phyloP scores from a whole-genome alignment of 2,329 filamentous ascomycete species.

The Ophiocordyceps camponoti-rufipedis region DNA sequence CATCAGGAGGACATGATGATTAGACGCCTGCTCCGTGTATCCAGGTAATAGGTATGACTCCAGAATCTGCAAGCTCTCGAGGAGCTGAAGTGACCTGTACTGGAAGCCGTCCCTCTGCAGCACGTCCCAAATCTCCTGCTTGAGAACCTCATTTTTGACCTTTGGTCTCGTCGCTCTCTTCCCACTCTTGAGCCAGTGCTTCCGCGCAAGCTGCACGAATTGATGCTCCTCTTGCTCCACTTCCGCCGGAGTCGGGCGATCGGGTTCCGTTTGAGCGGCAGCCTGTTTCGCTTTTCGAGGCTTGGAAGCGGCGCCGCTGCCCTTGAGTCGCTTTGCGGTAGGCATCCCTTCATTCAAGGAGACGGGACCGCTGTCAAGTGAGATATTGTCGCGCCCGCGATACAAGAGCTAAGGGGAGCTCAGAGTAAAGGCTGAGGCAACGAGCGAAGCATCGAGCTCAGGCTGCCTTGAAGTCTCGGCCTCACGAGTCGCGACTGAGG shows the following conservation, averaged over 20 bases:
- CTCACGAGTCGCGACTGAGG: not conserved
- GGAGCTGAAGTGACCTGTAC: constrained; percentile 56
- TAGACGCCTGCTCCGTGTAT: constrained; percentile 74
- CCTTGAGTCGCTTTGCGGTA: constrained; percentile 39
- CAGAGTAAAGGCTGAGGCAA: not conserved
- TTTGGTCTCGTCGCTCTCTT: constrained; percentile 45
- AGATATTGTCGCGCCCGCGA: not conserved
- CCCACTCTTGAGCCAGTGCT: constrained; percentile 61
- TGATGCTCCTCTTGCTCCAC: constrained; percentile 53
- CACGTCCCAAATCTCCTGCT: constrained; percentile 74
- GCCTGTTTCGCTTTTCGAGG: constrained; percentile 15
- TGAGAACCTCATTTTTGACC: constrained; percentile 71
- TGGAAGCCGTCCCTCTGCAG: constrained; percentile 68
- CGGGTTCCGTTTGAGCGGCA: constrained; percentile 20
- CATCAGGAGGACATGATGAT: constrained; percentile 79
- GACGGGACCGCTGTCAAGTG: not conserved
- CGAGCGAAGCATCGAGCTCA: not conserved
- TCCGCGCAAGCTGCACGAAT: constrained; percentile 62
- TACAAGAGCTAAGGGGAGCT: not conserved
- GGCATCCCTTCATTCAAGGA: constrained; percentile 24
- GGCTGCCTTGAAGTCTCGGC: not conserved
- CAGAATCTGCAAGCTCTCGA: constrained; percentile 81
- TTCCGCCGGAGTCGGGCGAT: constrained; percentile 38
- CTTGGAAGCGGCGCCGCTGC: constrained; percentile 24
- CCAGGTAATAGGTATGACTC: constrained; percentile 95